Evolutionary conservation across 306 rosid species (phyloP).

Genomic region (Prunus mume): DNA sequence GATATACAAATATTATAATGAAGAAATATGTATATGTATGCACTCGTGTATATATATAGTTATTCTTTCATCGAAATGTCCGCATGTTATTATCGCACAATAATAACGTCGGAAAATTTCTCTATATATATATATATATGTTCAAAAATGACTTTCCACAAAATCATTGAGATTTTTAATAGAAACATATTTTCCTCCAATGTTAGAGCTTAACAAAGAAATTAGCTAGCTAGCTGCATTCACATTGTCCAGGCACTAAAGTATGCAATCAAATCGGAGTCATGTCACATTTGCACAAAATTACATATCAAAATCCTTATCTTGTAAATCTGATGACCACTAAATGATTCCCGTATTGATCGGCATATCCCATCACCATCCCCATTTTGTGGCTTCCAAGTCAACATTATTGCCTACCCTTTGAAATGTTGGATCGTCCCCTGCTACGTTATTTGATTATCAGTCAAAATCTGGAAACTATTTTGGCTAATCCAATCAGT

Average conservation of each 20-base stretch:
- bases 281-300: slow-evolving; percentile 22
- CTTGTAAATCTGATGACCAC: slow-evolving; percentile 18
- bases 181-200: neutral
- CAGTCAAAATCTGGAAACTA: neutral
- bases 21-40: neutral
- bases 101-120: too few species aligned
- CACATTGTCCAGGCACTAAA: neutral
- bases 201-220: neutral
- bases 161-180: neutral
- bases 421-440: neutral
- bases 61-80: fast-evolving
- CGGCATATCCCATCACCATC: neutral
- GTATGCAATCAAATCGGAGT: slow-evolving; percentile 31
- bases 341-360: slow-evolving; percentile 12
- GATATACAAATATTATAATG: neutral
- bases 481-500: neutral
- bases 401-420: slow-evolving; percentile 15
- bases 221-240: too few species aligned
- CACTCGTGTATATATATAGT: neutral
- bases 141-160: neutral
- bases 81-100: too few species aligned
- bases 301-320: slow-evolving; percentile 16
- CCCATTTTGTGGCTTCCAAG: neutral
- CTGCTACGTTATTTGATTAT: neutral
- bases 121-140: too few species aligned